Evolutionary conservation across 1,139 yeast species (phyloP), one percentile per base, ranked within the genome.

Genomic region (Scheffersomyces illinoinensis): DNA sequence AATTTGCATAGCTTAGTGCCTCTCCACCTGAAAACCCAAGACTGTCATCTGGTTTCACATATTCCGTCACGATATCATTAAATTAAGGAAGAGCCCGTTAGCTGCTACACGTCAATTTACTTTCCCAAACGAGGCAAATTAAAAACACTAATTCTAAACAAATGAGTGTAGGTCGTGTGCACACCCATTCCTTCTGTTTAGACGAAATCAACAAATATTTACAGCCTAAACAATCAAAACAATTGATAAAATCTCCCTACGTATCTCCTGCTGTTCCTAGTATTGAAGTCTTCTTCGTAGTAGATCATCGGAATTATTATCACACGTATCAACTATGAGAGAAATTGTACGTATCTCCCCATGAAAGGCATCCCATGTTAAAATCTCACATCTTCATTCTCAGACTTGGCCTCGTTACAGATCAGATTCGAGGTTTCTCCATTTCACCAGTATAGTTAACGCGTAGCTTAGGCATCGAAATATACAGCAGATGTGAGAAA

Each of bases 341-440:
- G 88, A 85, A 77, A 85, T 85, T 73, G 86, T 83, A 81, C 62
- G 86, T 81, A 58, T 18, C 50, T 47, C 12, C 33, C 49, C 24
- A n/a, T 21, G 33, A 39, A 39, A 53, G 19, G 18, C 53, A 20
- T 50, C 23, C 23, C 54, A 12, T 18, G 50, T 23, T 43, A 24
- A n/a, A 14, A 19, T 20, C 48, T 7, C 47, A 12, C 19, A 24
- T 47, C 24, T 33, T 5, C 18, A 23, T n/a, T 18, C 23, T 18
- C 50, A 10, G 5, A 4, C 24, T 33, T n/a, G 12, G 14, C 14
- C 19, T 53, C 23, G 39, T 19, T n/a, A 24, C 23, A 39, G 39
- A 49, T 18, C 43, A 14, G 53, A 21, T 23, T 39, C 19, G 39
- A 20, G 46, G 26, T 18, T 18, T 33, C 33, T 18, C 43, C 24